These are phyloP conservation scores for Colletotrichum shisoi DNA, from an alignment of 2,329 filamentous ascomycete genomes.

Conservation along the genomic window DNA sequence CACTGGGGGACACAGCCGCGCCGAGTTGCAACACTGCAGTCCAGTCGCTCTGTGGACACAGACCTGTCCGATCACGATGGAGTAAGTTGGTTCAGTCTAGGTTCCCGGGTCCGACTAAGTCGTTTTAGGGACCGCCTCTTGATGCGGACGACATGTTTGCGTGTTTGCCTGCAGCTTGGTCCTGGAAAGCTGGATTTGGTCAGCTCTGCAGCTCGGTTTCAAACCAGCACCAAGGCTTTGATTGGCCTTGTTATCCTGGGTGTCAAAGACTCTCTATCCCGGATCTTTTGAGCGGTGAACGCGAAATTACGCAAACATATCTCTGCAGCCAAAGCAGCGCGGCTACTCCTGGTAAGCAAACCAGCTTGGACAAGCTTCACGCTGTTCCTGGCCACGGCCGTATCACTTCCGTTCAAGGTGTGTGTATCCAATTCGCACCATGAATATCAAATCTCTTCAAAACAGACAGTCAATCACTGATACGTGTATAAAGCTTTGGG, in stretches of 20 bases:
- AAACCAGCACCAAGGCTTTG: background rate
- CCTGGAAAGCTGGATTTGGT: background rate
- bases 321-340: background rate
- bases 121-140: background rate
- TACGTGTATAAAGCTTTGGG: background rate
- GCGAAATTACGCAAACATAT: background rate
- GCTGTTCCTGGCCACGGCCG: background rate
- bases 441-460: background rate
- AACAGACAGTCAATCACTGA: background rate
- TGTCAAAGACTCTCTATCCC: too few relatives aligned
- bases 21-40: background rate
- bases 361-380: background rate
- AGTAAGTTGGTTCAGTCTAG: background rate
- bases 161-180: background rate
- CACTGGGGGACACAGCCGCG: background rate
- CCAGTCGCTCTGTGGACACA: background rate
- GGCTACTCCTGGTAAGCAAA: background rate
- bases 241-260: background rate
- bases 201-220: background rate
- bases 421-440: background rate
- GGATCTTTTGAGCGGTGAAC: too few relatives aligned
- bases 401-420: background rate
- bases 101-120: background rate
- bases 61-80: background rate
- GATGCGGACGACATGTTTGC: too few relatives aligned